Conservation (phyloP, 805 yeast genomes). For the Schwanniomyces polymorphus region DNA sequence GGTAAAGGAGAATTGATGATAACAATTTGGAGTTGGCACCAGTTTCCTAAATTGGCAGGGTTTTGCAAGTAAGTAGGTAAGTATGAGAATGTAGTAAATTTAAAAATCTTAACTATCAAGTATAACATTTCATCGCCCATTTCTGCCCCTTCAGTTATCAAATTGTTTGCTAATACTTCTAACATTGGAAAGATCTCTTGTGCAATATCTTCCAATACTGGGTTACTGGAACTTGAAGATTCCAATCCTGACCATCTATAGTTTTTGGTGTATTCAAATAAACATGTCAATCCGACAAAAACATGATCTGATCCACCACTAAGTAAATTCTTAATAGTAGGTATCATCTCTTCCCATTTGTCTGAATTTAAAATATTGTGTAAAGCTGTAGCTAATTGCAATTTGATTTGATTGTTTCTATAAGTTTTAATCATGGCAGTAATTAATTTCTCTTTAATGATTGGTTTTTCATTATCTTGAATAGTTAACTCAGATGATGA, state of each 20-base stretch:
- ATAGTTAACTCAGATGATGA: constrained; percentile 21
- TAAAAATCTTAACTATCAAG: constrained; percentile 40
- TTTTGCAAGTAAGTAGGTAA: constrained; percentile 39
- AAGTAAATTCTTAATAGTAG: constrained; percentile 38
- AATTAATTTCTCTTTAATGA: constrained; percentile 44
- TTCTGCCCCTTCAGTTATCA: constrained; percentile 21
- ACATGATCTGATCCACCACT: constrained; percentile 34
- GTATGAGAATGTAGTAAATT: constrained; percentile 36
- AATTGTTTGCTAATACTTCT: constrained; percentile 28
- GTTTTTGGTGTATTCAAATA: constrained; percentile 40
- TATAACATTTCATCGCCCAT: constrained; percentile 36
- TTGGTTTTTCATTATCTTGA: constrained; percentile 32
- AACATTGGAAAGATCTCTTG: constrained; percentile 35
- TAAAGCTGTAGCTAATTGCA: constrained; percentile 59
- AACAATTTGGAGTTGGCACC: constrained; percentile 41
- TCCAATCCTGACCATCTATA: constrained; percentile 51
- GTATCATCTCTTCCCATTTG: constrained; percentile 41
- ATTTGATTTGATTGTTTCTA: constrained; percentile 39
- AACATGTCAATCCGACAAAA: constrained; percentile 38
- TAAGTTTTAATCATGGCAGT: constrained; percentile 41
- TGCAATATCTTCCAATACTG: constrained; percentile 40
- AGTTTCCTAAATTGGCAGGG: constrained; percentile 33
- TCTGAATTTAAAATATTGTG: constrained; percentile 52
- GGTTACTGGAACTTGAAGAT: constrained; percentile 28
- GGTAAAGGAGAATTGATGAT: constrained; percentile 43